These are phyloP conservation scores for Dryas drummondii DNA, from an alignment of 306 rosid genomes.

Conservation along the genomic window DNA sequence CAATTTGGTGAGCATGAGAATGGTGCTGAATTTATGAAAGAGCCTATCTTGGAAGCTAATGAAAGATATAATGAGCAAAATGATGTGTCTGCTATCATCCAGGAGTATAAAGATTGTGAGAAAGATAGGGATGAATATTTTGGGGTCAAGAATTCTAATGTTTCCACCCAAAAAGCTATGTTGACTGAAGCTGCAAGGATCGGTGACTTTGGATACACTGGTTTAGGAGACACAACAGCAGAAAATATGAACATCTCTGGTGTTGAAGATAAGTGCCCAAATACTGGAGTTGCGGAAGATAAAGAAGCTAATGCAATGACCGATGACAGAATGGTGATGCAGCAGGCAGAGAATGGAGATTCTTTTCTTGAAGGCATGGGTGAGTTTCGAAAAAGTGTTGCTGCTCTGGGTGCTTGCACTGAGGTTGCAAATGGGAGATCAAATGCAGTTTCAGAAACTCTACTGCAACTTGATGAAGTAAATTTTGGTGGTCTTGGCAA, in stretches of 20 bases:
- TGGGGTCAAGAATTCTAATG: neutral
- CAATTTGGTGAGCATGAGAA: conserved; percentile 17
- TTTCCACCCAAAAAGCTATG: neutral
- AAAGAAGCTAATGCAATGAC: neutral
- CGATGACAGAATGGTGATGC: conserved; percentile 1
- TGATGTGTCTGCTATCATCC: conserved; percentile 7
- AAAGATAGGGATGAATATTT: neutral
- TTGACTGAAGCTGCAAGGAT: neutral
- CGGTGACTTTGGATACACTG: neutral
- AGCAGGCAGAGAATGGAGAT: neutral
- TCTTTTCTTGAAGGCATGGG: neutral
- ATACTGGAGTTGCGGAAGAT: neutral
- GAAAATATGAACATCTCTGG: too few relatives aligned
- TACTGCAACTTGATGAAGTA: neutral
- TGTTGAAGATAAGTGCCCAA: neutral
- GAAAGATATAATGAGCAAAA: conserved; percentile 3
- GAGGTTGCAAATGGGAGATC: neutral
- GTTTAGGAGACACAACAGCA: neutral
- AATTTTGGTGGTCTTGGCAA: neutral
- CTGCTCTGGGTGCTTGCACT: neutral
- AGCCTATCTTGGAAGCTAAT: neutral
- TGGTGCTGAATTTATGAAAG: neutral
- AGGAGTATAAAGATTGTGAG: conserved; percentile 16
- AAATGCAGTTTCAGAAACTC: neutral
- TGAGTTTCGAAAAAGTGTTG: neutral